These are phyloP conservation scores for Metschnikowia santaceciliae DNA, from an alignment of 805 yeast species.

Conservation along the genomic window DNA sequence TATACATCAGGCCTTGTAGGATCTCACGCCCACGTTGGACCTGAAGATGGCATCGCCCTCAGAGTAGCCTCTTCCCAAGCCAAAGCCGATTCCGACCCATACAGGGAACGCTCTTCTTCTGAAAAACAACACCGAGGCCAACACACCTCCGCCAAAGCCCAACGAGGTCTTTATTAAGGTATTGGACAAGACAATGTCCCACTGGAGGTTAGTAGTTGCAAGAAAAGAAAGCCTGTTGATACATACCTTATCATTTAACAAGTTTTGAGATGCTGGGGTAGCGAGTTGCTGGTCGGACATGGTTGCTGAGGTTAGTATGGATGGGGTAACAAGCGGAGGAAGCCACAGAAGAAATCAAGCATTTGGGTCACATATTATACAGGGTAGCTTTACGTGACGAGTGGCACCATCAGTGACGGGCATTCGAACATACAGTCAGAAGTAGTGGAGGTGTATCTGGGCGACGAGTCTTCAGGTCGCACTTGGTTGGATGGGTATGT, in stretches of 20 bases:
- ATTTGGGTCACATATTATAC: no score
- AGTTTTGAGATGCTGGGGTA: slow-evolving; percentile 46
- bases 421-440: not conserved
- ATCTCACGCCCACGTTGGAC: slow-evolving; percentile 70
- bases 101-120: slow-evolving; percentile 96
- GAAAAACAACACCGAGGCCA: slow-evolving; percentile 84
- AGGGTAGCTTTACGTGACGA: no score
- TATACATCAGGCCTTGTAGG: slow-evolving; percentile 54
- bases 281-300: slow-evolving; percentile 33
- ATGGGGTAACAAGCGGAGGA: not conserved
- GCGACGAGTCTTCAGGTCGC: slow-evolving; percentile 10
- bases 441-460: not conserved
- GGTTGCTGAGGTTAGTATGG: slow-evolving; percentile 7
- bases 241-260: slow-evolving; percentile 55
- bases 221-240: not conserved
- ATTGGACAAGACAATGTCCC: slow-evolving; percentile 97
- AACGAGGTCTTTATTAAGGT: slow-evolving; percentile 91
- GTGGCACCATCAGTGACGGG: not conserved
- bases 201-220: slow-evolving; percentile 29
- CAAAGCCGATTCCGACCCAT: slow-evolving; percentile 96
- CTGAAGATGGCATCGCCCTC: slow-evolving; percentile 98
- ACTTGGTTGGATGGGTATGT: slow-evolving; percentile 11
- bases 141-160: slow-evolving; percentile 95
- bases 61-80: slow-evolving; percentile 95
- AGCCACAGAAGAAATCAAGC: no score